Percentiles rank a stretch among this genome's conserved stretches.
Evolutionary conservation across 2,329 filamentous ascomycete genomes (phyloP).

Genomic region (Fusarium marasasianum): DNA sequence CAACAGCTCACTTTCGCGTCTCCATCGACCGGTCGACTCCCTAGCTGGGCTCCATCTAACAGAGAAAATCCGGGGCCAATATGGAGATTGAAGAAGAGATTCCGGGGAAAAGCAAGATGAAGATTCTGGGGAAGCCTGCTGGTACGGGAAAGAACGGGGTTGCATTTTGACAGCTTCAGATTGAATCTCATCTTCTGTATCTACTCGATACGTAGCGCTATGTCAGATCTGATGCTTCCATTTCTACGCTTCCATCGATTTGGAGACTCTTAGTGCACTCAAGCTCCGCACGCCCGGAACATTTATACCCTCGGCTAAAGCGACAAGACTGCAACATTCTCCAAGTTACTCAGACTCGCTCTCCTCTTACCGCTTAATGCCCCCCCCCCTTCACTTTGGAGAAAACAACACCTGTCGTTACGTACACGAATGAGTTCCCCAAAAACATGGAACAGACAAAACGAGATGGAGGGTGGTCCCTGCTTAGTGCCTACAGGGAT

Average conservation of each 20-base stretch:
- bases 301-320: constrained; percentile 27
- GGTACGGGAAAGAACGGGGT: constrained; percentile 6
- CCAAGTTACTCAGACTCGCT: constrained; percentile 14
- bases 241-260: constrained; percentile 1
- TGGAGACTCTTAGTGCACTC: not conserved
- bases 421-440: constrained; percentile 13
- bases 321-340: constrained; percentile 15
- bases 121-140: constrained; percentile 35
- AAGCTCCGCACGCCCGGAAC: constrained; percentile 30
- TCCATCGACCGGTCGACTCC: constrained; percentile 25
- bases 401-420: constrained; percentile 3
- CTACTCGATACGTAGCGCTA: not conserved
- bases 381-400: constrained; percentile 16
- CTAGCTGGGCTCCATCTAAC: constrained; percentile 12
- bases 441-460: not conserved
- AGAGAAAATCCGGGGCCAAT: not conserved
- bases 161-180: constrained; percentile 4
- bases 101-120: constrained; percentile 26
- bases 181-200: not conserved
- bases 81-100: constrained; percentile 23
- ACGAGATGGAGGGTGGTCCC: constrained; percentile 22
- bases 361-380: constrained; percentile 8
- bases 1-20: constrained; percentile 24
- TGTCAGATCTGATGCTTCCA: not conserved
- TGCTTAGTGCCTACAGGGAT: constrained; percentile 3